Percentiles rank a stretch among this genome's conserved stretches.
phyloP scores from a whole-genome alignment of 2,329 filamentous ascomycete species.

The Hypoxylon sp. region DNA sequence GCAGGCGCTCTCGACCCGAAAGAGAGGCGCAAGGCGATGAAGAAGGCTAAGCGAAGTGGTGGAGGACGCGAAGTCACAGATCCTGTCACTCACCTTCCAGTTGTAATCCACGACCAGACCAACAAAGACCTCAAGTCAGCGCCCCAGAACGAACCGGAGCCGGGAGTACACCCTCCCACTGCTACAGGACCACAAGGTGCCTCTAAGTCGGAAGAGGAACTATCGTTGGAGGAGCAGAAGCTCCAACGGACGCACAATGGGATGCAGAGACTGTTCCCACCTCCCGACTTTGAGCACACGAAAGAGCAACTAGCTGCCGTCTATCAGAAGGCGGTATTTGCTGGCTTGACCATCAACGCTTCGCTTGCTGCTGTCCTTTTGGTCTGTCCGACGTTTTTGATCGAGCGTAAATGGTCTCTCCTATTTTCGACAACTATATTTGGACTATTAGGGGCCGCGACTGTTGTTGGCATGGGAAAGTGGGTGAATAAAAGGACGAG shows the following conservation, averaged over 20 bases:
- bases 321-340: slow-evolving; percentile 48
- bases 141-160: slow-evolving; percentile 48
- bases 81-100: slow-evolving; percentile 74
- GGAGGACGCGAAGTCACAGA: slow-evolving; percentile 73
- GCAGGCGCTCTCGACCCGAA: slow-evolving; percentile 53
- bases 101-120: slow-evolving; percentile 74
- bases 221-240: slow-evolving; percentile 47
- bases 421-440: slow-evolving; percentile 41
- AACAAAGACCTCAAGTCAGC: slow-evolving; percentile 62
- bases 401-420: slow-evolving; percentile 27
- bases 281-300: slow-evolving; percentile 56
- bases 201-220: slow-evolving; percentile 51
- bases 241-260: slow-evolving; percentile 51
- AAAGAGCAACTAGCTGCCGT: slow-evolving; percentile 44
- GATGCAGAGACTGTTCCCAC: slow-evolving; percentile 56
- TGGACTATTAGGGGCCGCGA: slow-evolving; percentile 39
- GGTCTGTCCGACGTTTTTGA: slow-evolving; percentile 36
- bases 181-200: slow-evolving; percentile 50
- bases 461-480: slow-evolving; percentile 57
- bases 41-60: slow-evolving; percentile 53
- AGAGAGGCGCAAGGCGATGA: slow-evolving; percentile 58
- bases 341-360: slow-evolving; percentile 48
- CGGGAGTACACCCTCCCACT: slow-evolving; percentile 49
- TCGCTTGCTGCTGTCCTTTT: slow-evolving; percentile 40
- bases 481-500: slow-evolving; percentile 70